A percentile compares a stretch with the other conserved stretches of the same genome.
These are phyloP conservation scores for Jimgerdemannia lactiflua DNA, from an alignment of 192 early-diverging fungal species.

Conservation along the genomic window DNA sequence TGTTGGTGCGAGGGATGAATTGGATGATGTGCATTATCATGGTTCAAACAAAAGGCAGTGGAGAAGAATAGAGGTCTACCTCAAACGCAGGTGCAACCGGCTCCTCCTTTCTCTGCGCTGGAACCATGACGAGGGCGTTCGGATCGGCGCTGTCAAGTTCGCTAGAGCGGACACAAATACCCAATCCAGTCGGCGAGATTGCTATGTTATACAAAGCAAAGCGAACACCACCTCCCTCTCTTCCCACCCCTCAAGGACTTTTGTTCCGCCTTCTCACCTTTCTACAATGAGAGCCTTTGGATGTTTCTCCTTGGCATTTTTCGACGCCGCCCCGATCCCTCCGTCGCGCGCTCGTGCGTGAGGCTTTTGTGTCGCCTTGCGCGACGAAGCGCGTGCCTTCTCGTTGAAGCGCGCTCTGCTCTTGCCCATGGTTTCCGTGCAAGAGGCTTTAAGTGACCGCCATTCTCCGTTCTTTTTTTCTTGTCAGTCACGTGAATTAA, in stretches of 20 bases:
- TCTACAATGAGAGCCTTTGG: not conserved
- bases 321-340: conserved; percentile 26
- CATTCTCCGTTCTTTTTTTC: not conserved
- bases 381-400: conserved; percentile 49
- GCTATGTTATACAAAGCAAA: too few species aligned
- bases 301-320: conserved; percentile 12
- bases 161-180: not conserved
- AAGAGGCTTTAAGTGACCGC: not conserved
- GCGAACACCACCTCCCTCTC: too few species aligned
- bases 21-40: not conserved
- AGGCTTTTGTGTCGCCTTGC: conserved; percentile 31
- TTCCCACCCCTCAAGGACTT: too few species aligned
- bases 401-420: conserved; percentile 52
- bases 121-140: conserved; percentile 28
- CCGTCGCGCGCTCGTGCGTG: conserved; percentile 52
- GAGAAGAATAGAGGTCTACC: not conserved
- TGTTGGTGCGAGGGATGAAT: not conserved
- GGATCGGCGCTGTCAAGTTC: conserved; percentile 18
- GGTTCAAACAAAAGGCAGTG: not conserved
- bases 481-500: not conserved
- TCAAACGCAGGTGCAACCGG: not conserved
- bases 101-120: conserved; percentile 8
- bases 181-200: too few species aligned
- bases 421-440: conserved; percentile 40
- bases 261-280: not conserved